Evolutionary conservation across 2,329 filamentous ascomycete genomes (phyloP).

Genomic region (Erysiphe pulchra): DNA sequence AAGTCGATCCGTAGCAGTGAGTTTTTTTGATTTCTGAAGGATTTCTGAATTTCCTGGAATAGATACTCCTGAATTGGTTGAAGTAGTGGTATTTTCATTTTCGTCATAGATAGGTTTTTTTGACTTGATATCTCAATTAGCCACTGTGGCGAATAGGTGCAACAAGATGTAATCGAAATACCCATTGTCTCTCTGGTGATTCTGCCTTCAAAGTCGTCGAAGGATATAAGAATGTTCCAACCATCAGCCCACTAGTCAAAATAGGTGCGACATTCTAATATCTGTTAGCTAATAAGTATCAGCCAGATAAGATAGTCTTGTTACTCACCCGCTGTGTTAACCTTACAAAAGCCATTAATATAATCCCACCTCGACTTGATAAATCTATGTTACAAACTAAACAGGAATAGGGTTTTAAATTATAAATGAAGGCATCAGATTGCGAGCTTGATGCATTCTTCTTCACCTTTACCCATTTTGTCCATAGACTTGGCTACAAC

Average conservation of each 20-base stretch:
- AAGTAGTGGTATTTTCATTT: constrained; percentile 18
- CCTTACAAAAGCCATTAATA: constrained; percentile 24
- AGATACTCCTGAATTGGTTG: not conserved
- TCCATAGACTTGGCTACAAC: too few species aligned
- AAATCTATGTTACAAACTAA: too few species aligned
- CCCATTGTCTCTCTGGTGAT: constrained; percentile 11
- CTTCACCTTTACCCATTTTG: too few species aligned
- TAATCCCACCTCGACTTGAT: too few species aligned
- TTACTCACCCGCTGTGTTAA: constrained; percentile 24
- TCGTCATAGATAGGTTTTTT: constrained; percentile 67
- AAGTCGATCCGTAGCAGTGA: constrained; percentile 73
- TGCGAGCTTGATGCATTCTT: too few species aligned
- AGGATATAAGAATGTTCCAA: constrained; percentile 21
- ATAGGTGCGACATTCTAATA: constrained; percentile 22
- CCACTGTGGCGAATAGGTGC: not conserved
- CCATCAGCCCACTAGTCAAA: constrained; percentile 16
- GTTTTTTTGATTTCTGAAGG: constrained; percentile 17
- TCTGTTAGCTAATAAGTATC: constrained; percentile 3
- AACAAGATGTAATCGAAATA: constrained; percentile 5
- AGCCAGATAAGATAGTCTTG: not conserved
- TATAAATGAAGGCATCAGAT: too few species aligned
- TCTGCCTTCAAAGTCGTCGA: constrained; percentile 23
- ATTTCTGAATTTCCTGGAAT: not conserved
- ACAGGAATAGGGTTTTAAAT: too few species aligned
- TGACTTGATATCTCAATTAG: constrained; percentile 11